A percentile compares a stretch with the other conserved stretches of the same genome.
Evolutionary conservation across 2,329 filamentous ascomycete species (phyloP).

Genomic region (Penicillium sp.): DNA sequence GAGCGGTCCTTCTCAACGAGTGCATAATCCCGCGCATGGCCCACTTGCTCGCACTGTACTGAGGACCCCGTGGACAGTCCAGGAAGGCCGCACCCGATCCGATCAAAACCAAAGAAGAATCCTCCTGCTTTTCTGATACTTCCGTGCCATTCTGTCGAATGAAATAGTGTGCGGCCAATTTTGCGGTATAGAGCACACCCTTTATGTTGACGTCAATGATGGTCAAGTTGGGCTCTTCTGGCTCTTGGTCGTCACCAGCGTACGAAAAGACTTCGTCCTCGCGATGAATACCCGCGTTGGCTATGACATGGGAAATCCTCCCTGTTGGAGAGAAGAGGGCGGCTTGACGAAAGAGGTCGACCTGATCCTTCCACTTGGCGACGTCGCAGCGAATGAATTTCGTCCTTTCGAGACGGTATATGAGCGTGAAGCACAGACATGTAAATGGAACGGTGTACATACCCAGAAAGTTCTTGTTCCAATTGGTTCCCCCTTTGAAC

Average conservation of each 20-base stretch:
- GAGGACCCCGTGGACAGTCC: not conserved
- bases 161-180: not conserved
- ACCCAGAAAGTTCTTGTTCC: conserved; percentile 20
- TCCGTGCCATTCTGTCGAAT: not conserved
- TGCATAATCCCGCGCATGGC: not conserved
- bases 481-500: conserved; percentile 16
- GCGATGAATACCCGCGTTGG: conserved; percentile 32
- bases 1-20: not conserved
- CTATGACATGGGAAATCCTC: conserved; percentile 30
- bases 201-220: not conserved
- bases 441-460: conserved; percentile 2
- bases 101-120: not conserved
- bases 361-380: conserved; percentile 31
- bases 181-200: not conserved
- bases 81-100: not conserved
- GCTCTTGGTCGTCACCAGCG: conserved; percentile 18
- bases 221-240: not conserved
- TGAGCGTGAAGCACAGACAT: not conserved
- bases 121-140: not conserved
- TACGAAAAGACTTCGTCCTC: conserved; percentile 28
- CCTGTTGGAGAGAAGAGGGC: conserved; percentile 22
- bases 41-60: not conserved
- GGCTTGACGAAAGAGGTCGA: conserved; percentile 27
- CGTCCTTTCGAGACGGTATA: not conserved
- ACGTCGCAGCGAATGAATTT: conserved; percentile 33